A percentile compares a stretch with the other conserved stretches of the same genome.
phyloP scores from a whole-genome alignment of 805 yeast species.

The Lachancea sp. region DNA sequence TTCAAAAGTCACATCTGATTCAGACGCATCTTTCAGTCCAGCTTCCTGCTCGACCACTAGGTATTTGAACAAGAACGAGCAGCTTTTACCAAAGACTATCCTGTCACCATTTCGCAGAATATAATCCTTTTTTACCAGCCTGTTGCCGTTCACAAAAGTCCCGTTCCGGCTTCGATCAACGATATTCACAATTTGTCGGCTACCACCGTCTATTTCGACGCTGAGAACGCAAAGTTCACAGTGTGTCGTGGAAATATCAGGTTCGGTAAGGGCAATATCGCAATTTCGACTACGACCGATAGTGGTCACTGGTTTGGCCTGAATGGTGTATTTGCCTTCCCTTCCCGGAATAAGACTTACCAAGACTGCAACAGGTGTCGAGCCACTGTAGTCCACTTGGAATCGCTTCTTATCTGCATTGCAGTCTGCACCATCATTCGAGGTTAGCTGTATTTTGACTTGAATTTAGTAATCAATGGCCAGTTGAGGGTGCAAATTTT shows the following conservation, averaged over 20 bases:
- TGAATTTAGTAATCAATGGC: neutral
- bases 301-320: slow-evolving; percentile 28
- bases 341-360: slow-evolving; percentile 31
- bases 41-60: slow-evolving; percentile 10
- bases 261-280: slow-evolving; percentile 47
- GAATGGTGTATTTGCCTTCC: slow-evolving; percentile 29
- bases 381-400: slow-evolving; percentile 2
- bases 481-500: neutral
- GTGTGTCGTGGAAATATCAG: slow-evolving; percentile 62
- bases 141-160: slow-evolving; percentile 54
- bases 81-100: slow-evolving; percentile 50
- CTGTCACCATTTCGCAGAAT: slow-evolving; percentile 60
- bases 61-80: slow-evolving; percentile 46
- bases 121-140: slow-evolving; percentile 41
- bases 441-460: neutral
- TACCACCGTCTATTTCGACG: slow-evolving; percentile 30
- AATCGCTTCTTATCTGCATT: slow-evolving; percentile 18
- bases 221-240: slow-evolving; percentile 45
- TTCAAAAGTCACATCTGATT: neutral
- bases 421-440: slow-evolving; percentile 7
- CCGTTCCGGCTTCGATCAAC: slow-evolving; percentile 59
- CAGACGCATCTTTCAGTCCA: neutral
- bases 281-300: slow-evolving; percentile 57
- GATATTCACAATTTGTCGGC: slow-evolving; percentile 38
- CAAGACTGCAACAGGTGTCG: slow-evolving; percentile 17